Base-by-base conservation (phyloP, 345 rosid species). In the Crucihimalaya himalaica region DNA sequence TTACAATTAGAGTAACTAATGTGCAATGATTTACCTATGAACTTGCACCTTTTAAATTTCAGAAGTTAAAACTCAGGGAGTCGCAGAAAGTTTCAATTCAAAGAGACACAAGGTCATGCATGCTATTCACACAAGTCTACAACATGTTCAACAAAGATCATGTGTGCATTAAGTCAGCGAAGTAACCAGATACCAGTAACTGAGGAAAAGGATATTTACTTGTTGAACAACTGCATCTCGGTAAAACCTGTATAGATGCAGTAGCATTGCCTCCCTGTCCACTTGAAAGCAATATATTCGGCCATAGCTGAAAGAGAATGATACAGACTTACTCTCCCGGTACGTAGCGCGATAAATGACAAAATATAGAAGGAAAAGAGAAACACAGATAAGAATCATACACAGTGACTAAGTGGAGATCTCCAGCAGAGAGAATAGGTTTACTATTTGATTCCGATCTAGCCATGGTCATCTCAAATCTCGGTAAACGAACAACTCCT, bases 211-310 rank as follows among this genome's bases (percentile, higher is more conserved):
- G 31, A 45, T 55, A 63, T 56, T 55, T 71, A 92, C 99, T 90
- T 96, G 98, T 77, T 85, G 97, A 39, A 96, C 80, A 59, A 96
- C 90, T 79, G 97, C 99, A 84, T 96, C 99, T 9, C 95, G 90
- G 80, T 92, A 96, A 81, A 96, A 92, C 77, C 96, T 85, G 82
- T 96, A 92, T 3, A 81, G 85, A 81, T 96, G 90, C 47, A 96
- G 91, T 45, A 84, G 84, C 98, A 96, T 96, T 55, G 98, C 97
- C 78, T 90, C 89, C 83, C 92, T 92, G 81, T 96, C 99, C 82
- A 89, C 85, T 84, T 96, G 98, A 79, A 96, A 83, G 85, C 99
- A 96, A 82, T 96, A 96, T 78, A 96, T 89, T 81, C 99, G 88
- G 68, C 97, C 99, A 81, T 96, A 96, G 64, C 99, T 96, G 98